Evolutionary conservation across 305 asterid species (phyloP).

Genomic region (Plantago lanceolata): DNA sequence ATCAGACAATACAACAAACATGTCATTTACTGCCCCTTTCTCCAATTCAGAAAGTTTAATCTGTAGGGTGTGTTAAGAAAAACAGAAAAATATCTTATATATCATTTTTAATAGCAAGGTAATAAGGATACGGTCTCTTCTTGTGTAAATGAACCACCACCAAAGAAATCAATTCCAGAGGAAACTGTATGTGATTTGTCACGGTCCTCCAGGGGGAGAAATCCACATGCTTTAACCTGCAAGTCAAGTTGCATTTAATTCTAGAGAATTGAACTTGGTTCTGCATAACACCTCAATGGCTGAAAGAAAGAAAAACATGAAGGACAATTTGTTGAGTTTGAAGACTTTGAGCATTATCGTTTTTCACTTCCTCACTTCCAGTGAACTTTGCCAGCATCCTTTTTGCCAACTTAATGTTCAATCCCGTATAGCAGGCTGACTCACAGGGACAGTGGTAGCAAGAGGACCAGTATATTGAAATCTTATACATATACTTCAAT

Average conservation of each 20-base stretch:
- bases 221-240: conserved; percentile 85
- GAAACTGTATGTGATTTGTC: conserved; percentile 54
- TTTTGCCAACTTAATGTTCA: not conserved
- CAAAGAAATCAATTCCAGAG: conserved; percentile 77
- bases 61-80: conserved; percentile 52
- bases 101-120: conserved; percentile 6
- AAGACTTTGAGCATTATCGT: too few species aligned
- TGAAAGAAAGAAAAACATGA: not conserved
- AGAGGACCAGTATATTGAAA: too few species aligned
- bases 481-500: too few species aligned
- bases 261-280: conserved; percentile 13
- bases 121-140: conserved; percentile 88
- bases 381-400: not conserved
- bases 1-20: conserved; percentile 90
- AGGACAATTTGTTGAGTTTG: too few species aligned
- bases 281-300: not conserved
- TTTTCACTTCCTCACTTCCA: not conserved
- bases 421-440: not conserved
- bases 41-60: conserved; percentile 74
- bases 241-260: conserved; percentile 25
- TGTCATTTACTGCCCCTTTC: conserved; percentile 78
- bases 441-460: not conserved
- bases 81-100: conserved; percentile 1
- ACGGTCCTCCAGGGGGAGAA: conserved; percentile 91
- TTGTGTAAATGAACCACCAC: conserved; percentile 72